Conservation (phyloP, 2,329 filamentous ascomycete genomes). For the Ascochyta koolunga region DNA sequence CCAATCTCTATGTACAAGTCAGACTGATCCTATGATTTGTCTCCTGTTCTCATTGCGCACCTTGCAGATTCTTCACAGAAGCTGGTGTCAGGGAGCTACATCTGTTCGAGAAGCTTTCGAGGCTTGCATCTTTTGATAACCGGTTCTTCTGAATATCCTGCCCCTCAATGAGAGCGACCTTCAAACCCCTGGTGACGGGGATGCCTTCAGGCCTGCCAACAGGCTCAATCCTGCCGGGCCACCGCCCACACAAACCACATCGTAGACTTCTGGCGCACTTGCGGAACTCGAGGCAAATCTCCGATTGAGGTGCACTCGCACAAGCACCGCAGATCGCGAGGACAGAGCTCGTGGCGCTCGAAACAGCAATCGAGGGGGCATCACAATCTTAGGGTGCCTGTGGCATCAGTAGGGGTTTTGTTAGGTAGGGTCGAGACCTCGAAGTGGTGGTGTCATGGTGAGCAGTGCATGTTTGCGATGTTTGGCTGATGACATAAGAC, state of each 20-base stretch:
- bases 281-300: constrained; percentile 43
- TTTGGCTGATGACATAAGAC: constrained; percentile 26
- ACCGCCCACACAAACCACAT: constrained; percentile 90
- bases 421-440: constrained; percentile 15
- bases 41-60: constrained; percentile 27
- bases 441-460: constrained; percentile 35
- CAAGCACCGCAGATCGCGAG: constrained; percentile 19
- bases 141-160: constrained; percentile 78
- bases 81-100: constrained; percentile 93
- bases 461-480: constrained; percentile 26
- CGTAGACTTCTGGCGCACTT: constrained; percentile 74
- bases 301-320: constrained; percentile 26
- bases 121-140: constrained; percentile 67
- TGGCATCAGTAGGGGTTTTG: constrained; percentile 27
- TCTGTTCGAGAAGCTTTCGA: constrained; percentile 83
- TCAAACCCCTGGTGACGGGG: constrained; percentile 76
- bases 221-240: constrained; percentile 84
- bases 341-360: constrained; percentile 24
- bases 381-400: constrained; percentile 27
- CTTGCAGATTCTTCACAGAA: constrained; percentile 80
- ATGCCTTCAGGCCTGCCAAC: constrained; percentile 59
- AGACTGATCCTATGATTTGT: constrained; percentile 2
- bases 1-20: constrained; percentile 65
- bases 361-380: constrained; percentile 41
- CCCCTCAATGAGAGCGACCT: constrained; percentile 86